These are phyloP conservation scores for Auriscalpium microsporum DNA, from an alignment of 768 basidiomycete species.

Conservation along the genomic window DNA sequence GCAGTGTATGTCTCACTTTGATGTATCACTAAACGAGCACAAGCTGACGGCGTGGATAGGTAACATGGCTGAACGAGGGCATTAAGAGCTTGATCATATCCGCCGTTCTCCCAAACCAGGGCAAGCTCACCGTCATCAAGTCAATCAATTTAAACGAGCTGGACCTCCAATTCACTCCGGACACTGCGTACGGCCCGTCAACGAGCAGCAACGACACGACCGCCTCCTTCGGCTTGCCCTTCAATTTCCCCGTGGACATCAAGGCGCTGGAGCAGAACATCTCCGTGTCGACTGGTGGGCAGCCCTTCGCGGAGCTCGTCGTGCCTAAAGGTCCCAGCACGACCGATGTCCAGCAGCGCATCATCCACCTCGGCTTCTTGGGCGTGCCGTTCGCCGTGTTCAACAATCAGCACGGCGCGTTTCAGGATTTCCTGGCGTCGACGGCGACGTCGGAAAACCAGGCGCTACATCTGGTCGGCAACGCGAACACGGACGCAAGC, in stretches of 20 bases:
- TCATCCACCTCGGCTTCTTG: slow-evolving; percentile 52
- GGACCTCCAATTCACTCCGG: slow-evolving; percentile 47
- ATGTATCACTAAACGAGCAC: too few relatives aligned
- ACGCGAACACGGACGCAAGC: slow-evolving; percentile 42
- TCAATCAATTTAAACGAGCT: slow-evolving; percentile 54
- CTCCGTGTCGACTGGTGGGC: slow-evolving; percentile 40
- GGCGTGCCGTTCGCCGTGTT: slow-evolving; percentile 54
- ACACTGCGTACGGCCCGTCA: slow-evolving; percentile 47
- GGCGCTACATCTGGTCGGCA: slow-evolving; percentile 44
- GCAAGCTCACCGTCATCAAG: slow-evolving; percentile 53
- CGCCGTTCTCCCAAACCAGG: slow-evolving; percentile 55
- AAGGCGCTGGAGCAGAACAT: slow-evolving; percentile 52
- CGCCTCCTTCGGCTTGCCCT: slow-evolving; percentile 60
- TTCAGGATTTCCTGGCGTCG: slow-evolving; percentile 53
- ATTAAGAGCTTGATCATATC: slow-evolving; percentile 54
- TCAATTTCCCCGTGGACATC: slow-evolving; percentile 63
- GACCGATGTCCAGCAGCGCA: slow-evolving; percentile 55
- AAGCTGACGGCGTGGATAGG: slow-evolving; percentile 27
- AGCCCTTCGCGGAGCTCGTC: slow-evolving; percentile 49
- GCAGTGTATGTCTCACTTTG: slow-evolving; percentile 33
- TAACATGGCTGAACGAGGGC: slow-evolving; percentile 64
- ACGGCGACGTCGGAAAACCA: slow-evolving; percentile 42
- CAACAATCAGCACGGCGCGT: slow-evolving; percentile 37
- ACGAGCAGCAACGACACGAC: slow-evolving; percentile 53
- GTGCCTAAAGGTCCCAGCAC: slow-evolving; percentile 48